These are phyloP conservation scores for Candida methanosorbosa DNA, from an alignment of 805 yeast species.

Conservation along the genomic window DNA sequence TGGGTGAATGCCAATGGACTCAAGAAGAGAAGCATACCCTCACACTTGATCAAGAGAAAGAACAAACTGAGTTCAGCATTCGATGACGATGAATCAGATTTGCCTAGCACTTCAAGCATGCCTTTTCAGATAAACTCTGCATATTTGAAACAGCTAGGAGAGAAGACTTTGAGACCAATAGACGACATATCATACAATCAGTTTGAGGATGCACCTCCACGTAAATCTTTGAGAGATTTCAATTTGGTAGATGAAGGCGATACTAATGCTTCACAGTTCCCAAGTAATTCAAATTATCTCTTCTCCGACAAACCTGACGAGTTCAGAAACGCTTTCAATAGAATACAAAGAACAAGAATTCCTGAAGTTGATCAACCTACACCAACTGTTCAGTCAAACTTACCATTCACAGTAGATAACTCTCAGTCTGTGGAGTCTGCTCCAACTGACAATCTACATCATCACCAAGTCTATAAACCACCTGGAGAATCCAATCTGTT, in stretches of 20 bases:
- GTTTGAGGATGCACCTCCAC: constrained; percentile 40
- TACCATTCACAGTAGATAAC: constrained; percentile 12
- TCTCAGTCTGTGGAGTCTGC: too few relatives aligned
- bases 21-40: constrained; percentile 39
- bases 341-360: constrained; percentile 15
- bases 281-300: constrained; percentile 2
- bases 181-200: constrained; percentile 11
- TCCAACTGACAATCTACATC: not conserved
- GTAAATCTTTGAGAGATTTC: constrained; percentile 40
- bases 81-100: constrained; percentile 7
- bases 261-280: constrained; percentile 20
- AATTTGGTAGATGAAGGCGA: constrained; percentile 31
- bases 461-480: not conserved
- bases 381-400: constrained; percentile 2
- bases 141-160: not conserved
- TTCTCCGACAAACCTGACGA: constrained; percentile 36
- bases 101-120: constrained; percentile 1
- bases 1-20: constrained; percentile 15
- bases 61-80: constrained; percentile 39
- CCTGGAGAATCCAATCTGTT: constrained; percentile 2
- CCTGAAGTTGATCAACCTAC: constrained; percentile 4
- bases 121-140: not conserved
- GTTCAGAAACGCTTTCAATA: constrained; percentile 37
- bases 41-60: constrained; percentile 35
- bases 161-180: not conserved